Percentiles rank a stretch among this genome's conserved stretches.
Evolutionary conservation across 2,329 filamentous ascomycete species (phyloP).

Genomic region (Capronia americana): DNA sequence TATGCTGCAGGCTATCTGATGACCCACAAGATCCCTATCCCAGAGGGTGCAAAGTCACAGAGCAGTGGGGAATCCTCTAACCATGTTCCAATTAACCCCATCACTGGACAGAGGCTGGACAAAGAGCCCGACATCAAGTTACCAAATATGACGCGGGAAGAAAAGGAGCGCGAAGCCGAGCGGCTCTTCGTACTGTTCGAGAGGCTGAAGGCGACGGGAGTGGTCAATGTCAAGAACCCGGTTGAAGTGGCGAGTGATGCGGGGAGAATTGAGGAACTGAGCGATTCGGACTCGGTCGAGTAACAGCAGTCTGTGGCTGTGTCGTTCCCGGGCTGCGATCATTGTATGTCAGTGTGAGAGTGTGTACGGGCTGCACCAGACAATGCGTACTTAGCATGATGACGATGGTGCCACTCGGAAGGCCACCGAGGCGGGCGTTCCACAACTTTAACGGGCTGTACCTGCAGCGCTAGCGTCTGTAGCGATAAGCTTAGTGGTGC

Average conservation of each 20-base stretch:
- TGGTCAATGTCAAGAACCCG: conserved; percentile 80
- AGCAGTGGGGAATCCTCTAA: conserved; percentile 22
- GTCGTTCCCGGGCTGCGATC: no score
- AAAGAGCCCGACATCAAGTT: conserved; percentile 53
- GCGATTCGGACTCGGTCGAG: conserved; percentile 32
- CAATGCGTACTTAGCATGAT: not conserved
- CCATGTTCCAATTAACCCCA: conserved; percentile 69
- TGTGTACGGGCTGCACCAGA: not conserved
- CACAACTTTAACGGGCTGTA: conserved; percentile 11
- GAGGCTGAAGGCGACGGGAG: conserved; percentile 76
- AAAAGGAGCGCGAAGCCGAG: conserved; percentile 92
- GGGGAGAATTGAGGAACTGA: conserved; percentile 66
- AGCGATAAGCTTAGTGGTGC: conserved; percentile 19
- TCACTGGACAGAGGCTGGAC: conserved; percentile 83
- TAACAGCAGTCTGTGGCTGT: not conserved
- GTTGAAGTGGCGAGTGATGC: conserved; percentile 72
- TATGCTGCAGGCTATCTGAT: conserved; percentile 90
- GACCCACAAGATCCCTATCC: conserved; percentile 80
- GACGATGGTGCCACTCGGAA: conserved; percentile 36
- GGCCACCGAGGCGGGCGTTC: not conserved
- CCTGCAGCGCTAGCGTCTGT: conserved; percentile 15
- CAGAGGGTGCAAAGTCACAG: conserved; percentile 64
- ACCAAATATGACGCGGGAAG: conserved; percentile 83
- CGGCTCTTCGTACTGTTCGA: conserved; percentile 89
- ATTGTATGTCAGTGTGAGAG: no score